Base-by-base conservation (phyloP, 306 rosid genomes). In the Trifolium fragiferum region DNA sequence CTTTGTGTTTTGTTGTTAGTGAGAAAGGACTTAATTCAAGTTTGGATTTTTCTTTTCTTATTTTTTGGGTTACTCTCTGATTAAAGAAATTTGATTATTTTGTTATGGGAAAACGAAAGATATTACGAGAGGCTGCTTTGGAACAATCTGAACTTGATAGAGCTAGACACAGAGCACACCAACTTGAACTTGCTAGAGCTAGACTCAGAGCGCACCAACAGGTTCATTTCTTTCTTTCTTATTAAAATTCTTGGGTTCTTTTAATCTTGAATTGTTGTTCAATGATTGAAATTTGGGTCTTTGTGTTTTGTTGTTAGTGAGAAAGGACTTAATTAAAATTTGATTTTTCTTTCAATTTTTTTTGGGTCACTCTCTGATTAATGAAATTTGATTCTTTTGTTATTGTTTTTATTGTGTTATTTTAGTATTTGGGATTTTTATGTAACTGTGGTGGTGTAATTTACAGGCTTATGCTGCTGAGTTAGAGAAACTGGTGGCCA, bases 391-490 rank as follows among this genome's bases (percentile, higher is more conserved):
- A 38, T 33, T 32, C 43, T 61, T 32, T 30, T 10, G 8, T 41
- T 10, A 11, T 41, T 41, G 4, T 9, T 3, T 43, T 11, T 10
- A 43, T 43, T 11, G 11, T 11, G 49, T 10, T 3, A 43, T 35
- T 12, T 40, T 38, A 38, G 43, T 3, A 33, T 37, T 18, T 27
- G 21, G 27, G 20, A 35, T 49, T 68, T 68, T 6, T 5, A 49
- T 49, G 3, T 49, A 2, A 49, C 32, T 25, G 40, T 11, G 61
- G 30, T 7, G 60, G 37, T 49, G 47, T 16, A 0, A 8, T 19
- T 75, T 66, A 38, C 70, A 93, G 98, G 98, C 97, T 75, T 86
- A 88, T 84, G 84, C 89, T 3, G 57, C 78, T 63, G 97, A 90
- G 89, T 91, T 94, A 10, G 97, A 91, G 85, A 32, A 78, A 73